Evolutionary conservation across 2,329 filamentous ascomycete species (phyloP).

Genomic region (Fusarium lyarnte): DNA sequence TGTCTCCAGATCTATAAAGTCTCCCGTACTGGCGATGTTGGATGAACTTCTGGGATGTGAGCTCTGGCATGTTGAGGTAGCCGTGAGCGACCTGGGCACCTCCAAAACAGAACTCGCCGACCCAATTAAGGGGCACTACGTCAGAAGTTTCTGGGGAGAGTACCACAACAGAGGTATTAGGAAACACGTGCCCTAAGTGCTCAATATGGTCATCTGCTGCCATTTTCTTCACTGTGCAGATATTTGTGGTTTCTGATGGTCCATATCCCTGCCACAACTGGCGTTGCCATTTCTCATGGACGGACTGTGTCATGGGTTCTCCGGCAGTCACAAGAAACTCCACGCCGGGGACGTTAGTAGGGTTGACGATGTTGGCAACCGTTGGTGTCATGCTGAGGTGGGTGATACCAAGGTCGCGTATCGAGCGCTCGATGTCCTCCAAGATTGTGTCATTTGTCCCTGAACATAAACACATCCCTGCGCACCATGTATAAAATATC

Average conservation of each 20-base stretch:
- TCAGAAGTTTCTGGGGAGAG: conserved; percentile 57
- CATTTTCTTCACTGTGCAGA: conserved; percentile 80
- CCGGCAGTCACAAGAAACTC: conserved; percentile 83
- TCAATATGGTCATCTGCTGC: conserved; percentile 66
- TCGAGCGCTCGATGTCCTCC: conserved; percentile 73
- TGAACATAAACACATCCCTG: conserved; percentile 81
- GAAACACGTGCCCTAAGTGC: conserved; percentile 79
- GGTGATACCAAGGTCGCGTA: conserved; percentile 72
- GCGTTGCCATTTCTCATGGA: conserved; percentile 74
- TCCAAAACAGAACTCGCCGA: conserved; percentile 88
- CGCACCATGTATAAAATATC: conserved; percentile 85
- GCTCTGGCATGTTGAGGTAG: conserved; percentile 72
- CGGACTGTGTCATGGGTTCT: conserved; percentile 78
- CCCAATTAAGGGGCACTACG: conserved; percentile 72
- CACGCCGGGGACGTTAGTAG: conserved; percentile 74
- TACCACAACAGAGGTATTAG: conserved; percentile 80
- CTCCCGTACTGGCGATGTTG: conserved; percentile 74
- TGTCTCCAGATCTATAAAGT: conserved; percentile 84
- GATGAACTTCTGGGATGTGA: conserved; percentile 75
- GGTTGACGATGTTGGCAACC: conserved; percentile 78
- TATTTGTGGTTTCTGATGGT: conserved; percentile 87
- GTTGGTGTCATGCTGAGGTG: conserved; percentile 89
- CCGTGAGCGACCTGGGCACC: conserved; percentile 82
- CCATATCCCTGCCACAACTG: conserved; percentile 84
- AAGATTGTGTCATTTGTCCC: conserved; percentile 79